Base-by-base conservation (phyloP, 164 flowering plant genomes). In the Houttuynia cordata region DNA sequence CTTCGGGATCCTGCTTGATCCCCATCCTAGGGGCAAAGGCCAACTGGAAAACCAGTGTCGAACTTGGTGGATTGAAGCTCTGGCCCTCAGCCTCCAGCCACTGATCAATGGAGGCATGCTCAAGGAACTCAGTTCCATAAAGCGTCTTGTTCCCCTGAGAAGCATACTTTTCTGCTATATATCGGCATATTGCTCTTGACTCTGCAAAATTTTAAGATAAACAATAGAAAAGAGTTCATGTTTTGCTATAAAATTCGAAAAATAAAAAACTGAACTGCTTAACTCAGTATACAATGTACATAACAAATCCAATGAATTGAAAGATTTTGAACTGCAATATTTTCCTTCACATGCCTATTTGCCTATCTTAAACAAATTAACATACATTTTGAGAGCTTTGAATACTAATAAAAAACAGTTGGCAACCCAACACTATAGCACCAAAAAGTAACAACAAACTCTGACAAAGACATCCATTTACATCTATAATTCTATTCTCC, bases 61-160 rank as follows among this genome's bases (percentile, higher is more conserved):
- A 73, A 76, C 81, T 78, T 13, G 91, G 91, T 6, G 93, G 91
- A 63, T 74, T 79, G 70, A 84, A 87, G 75, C 70, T 84, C 68
- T 90, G 93, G 10, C 82, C 82, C 70, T 91, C 97, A 0, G 93
- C 93, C 49, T 91, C 97, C 12, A 91, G 10, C 97, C 97, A 87
- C 56, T 87, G 91, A 5, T 87, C 95, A 21, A 87, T 86, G 4
- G 88, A 85, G 4, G 95, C 95, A 50, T 80, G 83, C 56, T 60
- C 84, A 53, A 85, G 55, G 20, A 71, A 71, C 60, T 79, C 76
- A 18, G 69, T 70, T 12, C 93, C 88, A 53, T 66, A 85, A 49
- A 87, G 69, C 1, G 68, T 67, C 64, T 63, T 77, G 75, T 78
- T 87, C 34, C 93, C 97, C 51, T 74, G 75, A 10, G 68, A 62